Conservation (phyloP, 306 rosid genomes). For the Nissolia schottii region DNA sequence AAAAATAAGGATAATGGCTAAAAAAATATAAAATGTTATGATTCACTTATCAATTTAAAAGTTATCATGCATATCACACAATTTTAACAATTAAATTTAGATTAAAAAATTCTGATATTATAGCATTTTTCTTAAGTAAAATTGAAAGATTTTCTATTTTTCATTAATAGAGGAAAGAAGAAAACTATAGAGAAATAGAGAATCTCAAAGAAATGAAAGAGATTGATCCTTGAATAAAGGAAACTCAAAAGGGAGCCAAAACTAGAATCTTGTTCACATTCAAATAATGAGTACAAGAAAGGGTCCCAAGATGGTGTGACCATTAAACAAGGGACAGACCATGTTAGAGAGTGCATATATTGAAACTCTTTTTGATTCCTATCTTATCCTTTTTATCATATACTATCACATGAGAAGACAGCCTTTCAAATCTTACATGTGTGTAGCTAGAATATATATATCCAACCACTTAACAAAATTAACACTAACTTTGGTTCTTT, state of each 20-base stretch:
- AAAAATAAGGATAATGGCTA: too few species aligned
- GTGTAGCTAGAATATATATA: slow-evolving; percentile 18
- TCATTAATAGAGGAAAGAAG: background rate
- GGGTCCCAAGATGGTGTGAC: slow-evolving; percentile 36
- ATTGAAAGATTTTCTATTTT: background rate
- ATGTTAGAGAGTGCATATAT: slow-evolving; percentile 11
- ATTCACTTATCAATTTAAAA: too few species aligned
- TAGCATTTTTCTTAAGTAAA: too few species aligned
- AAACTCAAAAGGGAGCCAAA: slow-evolving; percentile 20
- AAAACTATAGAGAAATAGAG: background rate
- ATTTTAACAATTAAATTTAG: too few species aligned
- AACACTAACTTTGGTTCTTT: background rate
- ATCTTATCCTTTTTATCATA: slow-evolving; percentile 41
- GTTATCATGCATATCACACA: too few species aligned
- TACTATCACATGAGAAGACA: slow-evolving; percentile 30
- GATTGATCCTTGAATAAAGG: background rate
- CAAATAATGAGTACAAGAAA: slow-evolving; percentile 24
- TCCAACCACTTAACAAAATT: slow-evolving; percentile 9
- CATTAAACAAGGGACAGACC: slow-evolving; percentile 39
- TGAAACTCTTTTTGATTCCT: slow-evolving; percentile 43
- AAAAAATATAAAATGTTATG: too few species aligned
- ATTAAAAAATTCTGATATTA: too few species aligned
- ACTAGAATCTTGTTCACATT: slow-evolving; percentile 27
- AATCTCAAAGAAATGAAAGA: background rate
- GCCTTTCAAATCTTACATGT: slow-evolving; percentile 27